These are phyloP conservation scores for Ajuga chamaepitys DNA, from an alignment of 257 asterid genomes.

Conservation along the genomic window DNA sequence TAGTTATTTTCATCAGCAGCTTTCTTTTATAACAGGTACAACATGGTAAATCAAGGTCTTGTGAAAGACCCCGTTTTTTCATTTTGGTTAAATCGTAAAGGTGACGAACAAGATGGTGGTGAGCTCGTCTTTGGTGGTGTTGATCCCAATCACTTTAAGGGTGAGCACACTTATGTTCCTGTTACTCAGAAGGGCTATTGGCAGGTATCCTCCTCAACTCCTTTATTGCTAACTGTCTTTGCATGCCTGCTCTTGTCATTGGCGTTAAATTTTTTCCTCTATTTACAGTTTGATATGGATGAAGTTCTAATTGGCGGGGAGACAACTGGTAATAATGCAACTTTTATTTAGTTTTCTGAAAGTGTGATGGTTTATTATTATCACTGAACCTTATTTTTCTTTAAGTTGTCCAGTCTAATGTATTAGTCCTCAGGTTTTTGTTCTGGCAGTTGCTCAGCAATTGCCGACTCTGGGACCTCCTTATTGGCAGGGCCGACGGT, in stretches of 20 bases:
- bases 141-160: constrained; percentile 71
- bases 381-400: neutral
- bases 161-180: constrained; percentile 72
- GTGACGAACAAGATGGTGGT: constrained; percentile 67
- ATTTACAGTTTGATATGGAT: constrained; percentile 75
- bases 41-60: constrained; percentile 72
- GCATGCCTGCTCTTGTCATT: constrained; percentile 1
- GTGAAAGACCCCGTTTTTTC: constrained; percentile 66
- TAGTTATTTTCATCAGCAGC: neutral
- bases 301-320: constrained; percentile 70
- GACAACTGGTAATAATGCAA: constrained; percentile 50
- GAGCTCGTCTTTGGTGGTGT: constrained; percentile 91
- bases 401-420: constrained; percentile 8
- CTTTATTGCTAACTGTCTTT: neutral
- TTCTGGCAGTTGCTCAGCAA: constrained; percentile 76
- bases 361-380: neutral
- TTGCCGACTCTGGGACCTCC: constrained; percentile 94
- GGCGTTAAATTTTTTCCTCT: constrained; percentile 3
- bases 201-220: constrained; percentile 50
- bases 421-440: constrained; percentile 52
- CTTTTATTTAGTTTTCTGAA: neutral
- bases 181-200: constrained; percentile 86
- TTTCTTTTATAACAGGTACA: constrained; percentile 47
- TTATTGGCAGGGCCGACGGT: constrained; percentile 93
- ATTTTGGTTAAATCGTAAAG: constrained; percentile 74